These are phyloP conservation scores for Sabuloglossum arenarium DNA, from an alignment of 495 filamentous ascomycete species.

Conservation along the genomic window DNA sequence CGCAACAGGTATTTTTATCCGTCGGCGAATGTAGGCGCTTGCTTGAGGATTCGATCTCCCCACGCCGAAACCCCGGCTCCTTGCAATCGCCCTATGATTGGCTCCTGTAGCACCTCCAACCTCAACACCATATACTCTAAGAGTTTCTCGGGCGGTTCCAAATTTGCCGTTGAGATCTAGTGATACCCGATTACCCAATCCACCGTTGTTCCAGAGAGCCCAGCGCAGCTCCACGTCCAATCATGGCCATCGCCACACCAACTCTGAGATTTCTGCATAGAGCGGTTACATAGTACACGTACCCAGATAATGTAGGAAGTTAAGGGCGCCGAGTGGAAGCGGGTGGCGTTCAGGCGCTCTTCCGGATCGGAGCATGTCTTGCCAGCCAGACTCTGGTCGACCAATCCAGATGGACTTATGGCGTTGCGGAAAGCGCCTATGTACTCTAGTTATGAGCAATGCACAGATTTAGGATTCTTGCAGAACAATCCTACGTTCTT, in stretches of 20 bases:
- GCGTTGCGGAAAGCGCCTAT: not conserved
- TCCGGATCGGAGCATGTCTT: not conserved
- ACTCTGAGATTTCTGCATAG: not conserved
- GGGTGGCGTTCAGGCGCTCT: not conserved
- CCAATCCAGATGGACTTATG: not conserved
- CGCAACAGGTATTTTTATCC: not conserved
- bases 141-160: not conserved
- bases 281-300: not conserved
- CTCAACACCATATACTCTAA: not conserved
- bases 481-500: not conserved
- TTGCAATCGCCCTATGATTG: not conserved
- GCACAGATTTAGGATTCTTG: too few species aligned
- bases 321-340: not conserved
- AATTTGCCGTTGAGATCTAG: not conserved
- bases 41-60: not conserved
- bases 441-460: not conserved
- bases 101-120: not conserved
- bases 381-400: not conserved
- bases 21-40: not conserved
- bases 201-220: not conserved
- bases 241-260: not conserved
- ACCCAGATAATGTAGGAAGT: not conserved
- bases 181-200: not conserved
- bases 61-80: not conserved
- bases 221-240: not conserved